Conservation (phyloP, 192 early-diverging fungal genomes). For the Backusella tuberculispora region DNA sequence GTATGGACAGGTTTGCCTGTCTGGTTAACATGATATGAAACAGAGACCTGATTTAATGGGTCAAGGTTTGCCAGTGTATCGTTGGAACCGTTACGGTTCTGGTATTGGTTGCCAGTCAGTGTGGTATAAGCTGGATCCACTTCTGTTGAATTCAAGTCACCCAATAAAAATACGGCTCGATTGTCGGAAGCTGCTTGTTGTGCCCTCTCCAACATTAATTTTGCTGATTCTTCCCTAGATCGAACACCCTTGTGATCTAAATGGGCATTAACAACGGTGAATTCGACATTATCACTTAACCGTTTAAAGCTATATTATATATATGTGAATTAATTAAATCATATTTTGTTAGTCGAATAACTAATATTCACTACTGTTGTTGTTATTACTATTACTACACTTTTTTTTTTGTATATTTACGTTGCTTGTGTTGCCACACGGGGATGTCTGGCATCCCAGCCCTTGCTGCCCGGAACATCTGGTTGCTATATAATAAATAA, state of each 20-base stretch:
- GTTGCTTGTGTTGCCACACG: slow-evolving; percentile 38
- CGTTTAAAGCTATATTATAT: slow-evolving; percentile 20
- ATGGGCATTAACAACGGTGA: slow-evolving; percentile 41
- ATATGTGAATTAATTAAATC: too few relatives aligned
- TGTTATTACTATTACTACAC: not conserved
- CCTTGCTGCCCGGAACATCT: slow-evolving; percentile 38
- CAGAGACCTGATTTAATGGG: slow-evolving; percentile 10
- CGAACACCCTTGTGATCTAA: slow-evolving; percentile 32
- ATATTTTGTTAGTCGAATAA: too few relatives aligned
- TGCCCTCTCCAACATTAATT: slow-evolving; percentile 27
- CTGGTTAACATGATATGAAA: not conserved
- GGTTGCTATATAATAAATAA: slow-evolving; percentile 32
- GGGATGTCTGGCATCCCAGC: slow-evolving; percentile 41
- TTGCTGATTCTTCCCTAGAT: slow-evolving; percentile 35
- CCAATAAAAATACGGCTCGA: slow-evolving; percentile 27
- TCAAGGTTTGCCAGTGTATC: slow-evolving; percentile 20
- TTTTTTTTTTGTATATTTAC: slow-evolving; percentile 20
- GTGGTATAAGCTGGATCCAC: slow-evolving; percentile 27
- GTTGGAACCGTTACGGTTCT: not conserved
- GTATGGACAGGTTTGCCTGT: slow-evolving; percentile 22
- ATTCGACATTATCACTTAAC: slow-evolving; percentile 18
- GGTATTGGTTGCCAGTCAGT: slow-evolving; percentile 28
- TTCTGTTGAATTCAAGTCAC: slow-evolving; percentile 42
- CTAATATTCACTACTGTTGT: not conserved
- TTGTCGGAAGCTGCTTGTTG: not conserved